Percentiles rank a stretch among this genome's conserved stretches.
Conservation (phyloP, 805 yeast species). For the Sugiyamaella chiloensis region DNA sequence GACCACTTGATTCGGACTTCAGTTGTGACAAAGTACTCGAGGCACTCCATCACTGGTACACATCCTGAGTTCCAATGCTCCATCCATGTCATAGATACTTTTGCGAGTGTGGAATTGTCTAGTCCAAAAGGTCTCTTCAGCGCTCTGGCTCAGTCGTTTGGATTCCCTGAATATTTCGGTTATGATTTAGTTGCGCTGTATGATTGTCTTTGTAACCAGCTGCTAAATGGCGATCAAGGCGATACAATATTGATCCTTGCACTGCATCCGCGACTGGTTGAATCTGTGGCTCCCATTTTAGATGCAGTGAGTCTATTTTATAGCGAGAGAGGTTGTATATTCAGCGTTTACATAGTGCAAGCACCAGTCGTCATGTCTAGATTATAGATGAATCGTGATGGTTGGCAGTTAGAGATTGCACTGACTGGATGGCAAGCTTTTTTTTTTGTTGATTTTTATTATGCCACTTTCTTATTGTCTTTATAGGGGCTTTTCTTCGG, state of each 20-base stretch:
- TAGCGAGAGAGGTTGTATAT: slow-evolving; percentile 5
- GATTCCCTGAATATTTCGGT: slow-evolving; percentile 20
- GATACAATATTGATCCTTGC: slow-evolving; percentile 6
- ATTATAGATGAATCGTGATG: too few relatives aligned
- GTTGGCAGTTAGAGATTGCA: too few relatives aligned
- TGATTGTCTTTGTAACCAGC: slow-evolving; percentile 15
- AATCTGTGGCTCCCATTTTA: slow-evolving; percentile 1
- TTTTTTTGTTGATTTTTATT: too few relatives aligned
- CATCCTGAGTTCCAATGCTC: slow-evolving; percentile 7
- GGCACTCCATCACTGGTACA: background rate
- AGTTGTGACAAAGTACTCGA: background rate
- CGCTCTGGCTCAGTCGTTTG: slow-evolving; percentile 14
- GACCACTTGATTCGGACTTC: background rate
- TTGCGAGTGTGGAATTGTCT: background rate
- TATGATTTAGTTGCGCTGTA: slow-evolving; percentile 12
- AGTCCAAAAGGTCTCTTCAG: background rate
- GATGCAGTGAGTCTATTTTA: slow-evolving; percentile 10
- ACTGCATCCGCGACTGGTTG: background rate
- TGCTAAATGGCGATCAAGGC: background rate
- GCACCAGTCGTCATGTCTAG: slow-evolving; percentile 1
- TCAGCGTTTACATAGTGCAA: slow-evolving; percentile 5
- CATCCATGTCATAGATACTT: slow-evolving; percentile 11
- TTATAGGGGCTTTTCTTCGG: too few relatives aligned
- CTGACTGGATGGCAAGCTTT: too few relatives aligned
- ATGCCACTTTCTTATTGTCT: too few relatives aligned